phyloP scores from a whole-genome alignment of 2,329 filamentous ascomycete genomes.

The Fusarium fracticaudum region DNA sequence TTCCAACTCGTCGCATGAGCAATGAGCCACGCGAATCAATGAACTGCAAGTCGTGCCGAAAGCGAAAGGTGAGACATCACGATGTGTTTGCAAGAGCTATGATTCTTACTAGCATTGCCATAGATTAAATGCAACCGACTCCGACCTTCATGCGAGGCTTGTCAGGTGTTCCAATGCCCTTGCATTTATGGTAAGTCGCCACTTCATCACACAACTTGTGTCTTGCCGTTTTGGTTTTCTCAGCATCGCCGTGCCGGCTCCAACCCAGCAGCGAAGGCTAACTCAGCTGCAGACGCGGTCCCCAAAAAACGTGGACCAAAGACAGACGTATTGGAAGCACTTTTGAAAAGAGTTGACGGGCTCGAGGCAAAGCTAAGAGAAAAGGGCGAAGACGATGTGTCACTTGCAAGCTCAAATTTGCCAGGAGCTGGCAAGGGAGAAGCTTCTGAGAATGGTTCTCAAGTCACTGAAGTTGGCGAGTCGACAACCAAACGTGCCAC shows the following conservation, averaged over 20 bases:
- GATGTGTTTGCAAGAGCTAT: background rate
- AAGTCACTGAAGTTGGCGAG: constrained; percentile 43
- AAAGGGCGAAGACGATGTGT: constrained; percentile 59
- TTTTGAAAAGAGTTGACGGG: constrained; percentile 86
- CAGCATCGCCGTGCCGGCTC: background rate
- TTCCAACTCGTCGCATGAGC: constrained; percentile 75
- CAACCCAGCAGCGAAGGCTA: background rate
- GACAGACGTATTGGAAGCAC: constrained; percentile 85
- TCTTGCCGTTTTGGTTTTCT: background rate
- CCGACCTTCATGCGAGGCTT: constrained; percentile 86
- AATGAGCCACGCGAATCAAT: constrained; percentile 87
- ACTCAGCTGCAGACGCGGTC: constrained; percentile 72
- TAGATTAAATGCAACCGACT: constrained; percentile 93
- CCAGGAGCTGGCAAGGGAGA: constrained; percentile 33
- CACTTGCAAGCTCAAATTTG: constrained; percentile 36
- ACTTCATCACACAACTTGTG: background rate
- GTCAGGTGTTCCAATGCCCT: constrained; percentile 86
- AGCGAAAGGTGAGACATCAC: constrained; percentile 76
- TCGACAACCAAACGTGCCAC: constrained; percentile 54
- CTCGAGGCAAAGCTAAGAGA: constrained; percentile 82
- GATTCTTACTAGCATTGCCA: constrained; percentile 8
- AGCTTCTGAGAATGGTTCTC: constrained; percentile 39
- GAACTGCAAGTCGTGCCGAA: constrained; percentile 95
- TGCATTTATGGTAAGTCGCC: constrained; percentile 81
- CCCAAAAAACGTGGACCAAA: constrained; percentile 92